A percentile compares a stretch with the other conserved stretches of the same genome.
Evolutionary conservation across 2,329 filamentous ascomycete species (phyloP).

Genomic region (Lecanosticta acicola): DNA sequence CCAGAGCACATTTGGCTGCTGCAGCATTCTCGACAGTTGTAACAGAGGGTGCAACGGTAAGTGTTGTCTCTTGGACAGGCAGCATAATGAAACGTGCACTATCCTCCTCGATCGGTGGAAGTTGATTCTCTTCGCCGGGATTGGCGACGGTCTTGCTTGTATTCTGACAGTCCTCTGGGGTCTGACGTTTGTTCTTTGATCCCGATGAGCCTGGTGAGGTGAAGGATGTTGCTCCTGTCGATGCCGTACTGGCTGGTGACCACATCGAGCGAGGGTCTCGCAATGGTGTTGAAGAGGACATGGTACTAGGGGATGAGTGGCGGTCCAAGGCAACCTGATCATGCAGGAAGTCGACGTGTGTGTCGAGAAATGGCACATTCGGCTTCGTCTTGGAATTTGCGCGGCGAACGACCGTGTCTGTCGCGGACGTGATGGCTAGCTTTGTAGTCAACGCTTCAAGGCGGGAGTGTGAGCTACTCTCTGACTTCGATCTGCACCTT

Average conservation of each 20-base stretch:
- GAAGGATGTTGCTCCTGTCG: constrained; percentile 32
- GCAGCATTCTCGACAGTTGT: constrained; percentile 70
- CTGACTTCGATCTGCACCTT: not conserved
- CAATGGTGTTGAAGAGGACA: constrained; percentile 13
- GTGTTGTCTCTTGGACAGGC: constrained; percentile 27
- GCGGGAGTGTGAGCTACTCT: constrained; percentile 7
- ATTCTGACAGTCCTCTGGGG: constrained; percentile 25
- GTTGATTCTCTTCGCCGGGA: constrained; percentile 21
- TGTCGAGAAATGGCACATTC: constrained; percentile 23
- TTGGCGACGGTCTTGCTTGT: constrained; percentile 18
- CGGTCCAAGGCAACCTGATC: constrained; percentile 11
- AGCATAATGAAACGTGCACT: constrained; percentile 24
- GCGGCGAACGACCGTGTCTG: constrained; percentile 26
- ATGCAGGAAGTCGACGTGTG: constrained; percentile 14
- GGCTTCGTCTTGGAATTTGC: constrained; percentile 18
- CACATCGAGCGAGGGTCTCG: constrained; percentile 14
- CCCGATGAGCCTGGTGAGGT: constrained; percentile 25
- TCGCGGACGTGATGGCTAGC: constrained; percentile 17
- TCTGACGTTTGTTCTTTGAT: constrained; percentile 21
- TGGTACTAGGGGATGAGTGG: constrained; percentile 15
- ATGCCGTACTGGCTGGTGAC: constrained; percentile 30
- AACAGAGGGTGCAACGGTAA: constrained; percentile 34
- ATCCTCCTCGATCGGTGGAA: constrained; percentile 33
- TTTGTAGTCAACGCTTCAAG: constrained; percentile 22
- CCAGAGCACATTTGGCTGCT: constrained; percentile 78